Evolutionary conservation across 1,284 basidiomycete species (phyloP).

Genomic region (Earliella scabrosa): DNA sequence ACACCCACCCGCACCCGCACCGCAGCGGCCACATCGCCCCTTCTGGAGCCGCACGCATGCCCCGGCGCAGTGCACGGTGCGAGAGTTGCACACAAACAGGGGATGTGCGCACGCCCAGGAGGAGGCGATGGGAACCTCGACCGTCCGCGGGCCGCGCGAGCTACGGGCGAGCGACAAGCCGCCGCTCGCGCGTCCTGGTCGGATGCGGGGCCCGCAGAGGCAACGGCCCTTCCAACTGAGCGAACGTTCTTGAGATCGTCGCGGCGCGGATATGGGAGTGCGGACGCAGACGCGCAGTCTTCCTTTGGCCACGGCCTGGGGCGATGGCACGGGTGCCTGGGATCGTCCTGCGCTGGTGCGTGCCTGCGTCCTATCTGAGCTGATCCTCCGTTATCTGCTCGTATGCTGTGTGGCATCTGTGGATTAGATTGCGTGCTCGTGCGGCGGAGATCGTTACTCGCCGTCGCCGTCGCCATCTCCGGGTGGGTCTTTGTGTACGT

Average conservation of each 20-base stretch:
- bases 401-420: conserved; percentile 1
- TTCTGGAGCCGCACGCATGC: conserved; percentile 7
- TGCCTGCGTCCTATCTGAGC: conserved; percentile 1
- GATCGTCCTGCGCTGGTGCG: conserved; percentile 3
- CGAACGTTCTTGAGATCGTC: conserved; percentile 28
- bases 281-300: background rate
- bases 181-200: background rate
- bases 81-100: background rate
- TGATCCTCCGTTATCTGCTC: conserved; percentile 13
- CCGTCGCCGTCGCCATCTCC: background rate
- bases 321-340: no score
- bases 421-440: conserved; percentile 15
- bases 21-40: conserved; percentile 1
- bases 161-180: background rate
- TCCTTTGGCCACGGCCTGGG: background rate
- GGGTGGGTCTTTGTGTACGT: no score
- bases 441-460: background rate
- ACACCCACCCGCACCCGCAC: conserved; percentile 3
- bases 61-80: background rate
- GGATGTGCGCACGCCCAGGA: conserved; percentile 12
- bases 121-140: conserved; percentile 4
- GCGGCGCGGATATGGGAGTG: background rate
- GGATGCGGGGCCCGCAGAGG: conserved; percentile 12
- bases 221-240: background rate
- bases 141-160: background rate